Conservation (phyloP, 176 grass and related monocot species). For the Aegilops tauschii region DNA sequence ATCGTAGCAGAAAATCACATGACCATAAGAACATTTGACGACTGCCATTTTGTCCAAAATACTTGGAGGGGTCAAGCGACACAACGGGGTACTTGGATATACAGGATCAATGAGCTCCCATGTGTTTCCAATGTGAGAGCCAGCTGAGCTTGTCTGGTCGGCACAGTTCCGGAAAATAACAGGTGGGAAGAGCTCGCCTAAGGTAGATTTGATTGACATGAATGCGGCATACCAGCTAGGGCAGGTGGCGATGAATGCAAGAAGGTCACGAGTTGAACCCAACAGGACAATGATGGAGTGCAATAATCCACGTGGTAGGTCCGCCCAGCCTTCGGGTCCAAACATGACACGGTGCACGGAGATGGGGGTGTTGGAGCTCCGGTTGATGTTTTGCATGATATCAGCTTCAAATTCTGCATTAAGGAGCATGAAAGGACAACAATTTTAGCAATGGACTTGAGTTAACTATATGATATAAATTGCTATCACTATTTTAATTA, state of each 20-base stretch:
- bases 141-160: not conserved
- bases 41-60: not conserved
- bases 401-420: not conserved
- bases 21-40: not conserved
- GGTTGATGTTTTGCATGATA: not conserved
- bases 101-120: not conserved
- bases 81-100: not conserved
- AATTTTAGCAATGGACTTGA: not conserved
- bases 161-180: not conserved
- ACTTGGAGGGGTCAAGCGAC: not conserved
- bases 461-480: not conserved
- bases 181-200: not conserved
- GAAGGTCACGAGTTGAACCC: not conserved
- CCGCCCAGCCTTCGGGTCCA: slow-evolving; percentile 25
- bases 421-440: not conserved
- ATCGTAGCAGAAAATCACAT: not conserved
- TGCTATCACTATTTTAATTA: not conserved
- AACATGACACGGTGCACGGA: not conserved
- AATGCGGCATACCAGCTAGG: not conserved
- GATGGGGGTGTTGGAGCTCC: not conserved
- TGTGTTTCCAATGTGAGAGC: not conserved
- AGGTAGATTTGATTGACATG: not conserved
- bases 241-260: not conserved
- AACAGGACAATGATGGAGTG: slow-evolving; percentile 27
- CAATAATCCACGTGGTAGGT: slow-evolving; percentile 23